Evolutionary conservation across 169 alveolate species (phyloP).

Genomic region (Miamiensis avidus): DNA sequence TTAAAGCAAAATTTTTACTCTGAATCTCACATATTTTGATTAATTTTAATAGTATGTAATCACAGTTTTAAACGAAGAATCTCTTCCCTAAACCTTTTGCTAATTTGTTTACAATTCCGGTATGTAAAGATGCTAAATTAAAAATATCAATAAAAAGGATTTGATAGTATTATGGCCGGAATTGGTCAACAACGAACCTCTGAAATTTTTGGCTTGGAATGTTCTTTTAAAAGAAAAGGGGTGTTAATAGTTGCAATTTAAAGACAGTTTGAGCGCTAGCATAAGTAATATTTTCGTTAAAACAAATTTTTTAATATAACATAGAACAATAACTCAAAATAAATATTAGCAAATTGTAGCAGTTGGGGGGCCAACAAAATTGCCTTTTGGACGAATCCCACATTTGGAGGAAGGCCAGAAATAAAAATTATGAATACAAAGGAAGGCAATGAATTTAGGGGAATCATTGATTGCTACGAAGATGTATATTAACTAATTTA

Average conservation of each 20-base stretch:
- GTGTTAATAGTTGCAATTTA: background rate
- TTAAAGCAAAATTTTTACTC: no score
- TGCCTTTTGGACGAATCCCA: background rate
- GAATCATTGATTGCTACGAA: background rate
- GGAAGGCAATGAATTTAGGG: background rate
- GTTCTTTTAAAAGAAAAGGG: background rate
- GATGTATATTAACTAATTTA: background rate
- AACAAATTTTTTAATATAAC: background rate
- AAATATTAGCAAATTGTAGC: background rate
- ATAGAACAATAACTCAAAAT: no score
- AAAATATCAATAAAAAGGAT: background rate
- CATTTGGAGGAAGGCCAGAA: background rate
- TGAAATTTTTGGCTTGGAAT: background rate
- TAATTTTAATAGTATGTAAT: background rate
- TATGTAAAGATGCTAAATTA: background rate
- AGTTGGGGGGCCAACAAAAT: background rate
- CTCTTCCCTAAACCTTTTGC: background rate
- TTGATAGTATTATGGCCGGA: background rate
- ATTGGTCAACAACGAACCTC: no score
- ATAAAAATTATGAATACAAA: background rate
- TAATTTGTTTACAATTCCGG: background rate
- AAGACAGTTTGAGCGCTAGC: background rate
- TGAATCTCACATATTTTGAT: no score
- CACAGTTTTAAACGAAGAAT: background rate
- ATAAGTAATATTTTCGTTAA: background rate